A percentile compares a stretch with the other conserved stretches of the same genome.
Conservation (phyloP, 495 filamentous ascomycete genomes). For the Trypethelium eluteriae region DNA sequence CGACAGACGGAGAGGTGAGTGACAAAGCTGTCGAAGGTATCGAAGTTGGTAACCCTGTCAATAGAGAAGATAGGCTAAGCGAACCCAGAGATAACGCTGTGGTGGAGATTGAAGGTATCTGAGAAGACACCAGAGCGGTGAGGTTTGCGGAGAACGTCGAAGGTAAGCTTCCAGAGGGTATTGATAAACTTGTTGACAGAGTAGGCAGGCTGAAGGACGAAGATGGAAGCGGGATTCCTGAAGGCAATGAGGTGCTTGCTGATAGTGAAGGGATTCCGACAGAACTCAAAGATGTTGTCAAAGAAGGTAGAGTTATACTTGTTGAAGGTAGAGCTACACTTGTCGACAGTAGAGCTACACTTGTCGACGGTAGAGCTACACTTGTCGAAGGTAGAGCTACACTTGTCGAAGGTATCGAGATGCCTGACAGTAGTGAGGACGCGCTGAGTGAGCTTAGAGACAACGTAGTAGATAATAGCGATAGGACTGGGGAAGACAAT, state of each 20-base stretch:
- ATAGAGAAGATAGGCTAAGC: not conserved
- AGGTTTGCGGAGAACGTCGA: not conserved
- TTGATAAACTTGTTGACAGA: not conserved
- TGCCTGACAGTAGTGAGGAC: no score
- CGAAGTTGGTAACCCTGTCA: not conserved
- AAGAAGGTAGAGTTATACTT: no score
- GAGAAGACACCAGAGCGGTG: not conserved
- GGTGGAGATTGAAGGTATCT: not conserved
- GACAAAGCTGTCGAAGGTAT: not conserved
- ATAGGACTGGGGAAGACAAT: not conserved
- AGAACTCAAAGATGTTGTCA: not conserved
- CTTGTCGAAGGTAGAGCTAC: no score
- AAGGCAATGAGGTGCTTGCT: not conserved
- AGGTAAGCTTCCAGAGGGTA: not conserved
- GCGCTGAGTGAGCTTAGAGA: not conserved
- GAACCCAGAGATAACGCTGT: not conserved
- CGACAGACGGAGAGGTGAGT: not conserved
- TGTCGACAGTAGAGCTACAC: no score
- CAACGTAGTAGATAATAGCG: not conserved
- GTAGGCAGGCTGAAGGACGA: not conserved
- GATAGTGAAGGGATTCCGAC: not conserved
- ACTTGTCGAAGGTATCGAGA: no score
- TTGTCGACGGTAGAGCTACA: no score
- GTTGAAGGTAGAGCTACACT: no score
- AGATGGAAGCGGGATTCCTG: no score